These are phyloP conservation scores for Fusarium sp. DNA, from an alignment of 2,329 filamentous ascomycete genomes.

Conservation along the genomic window DNA sequence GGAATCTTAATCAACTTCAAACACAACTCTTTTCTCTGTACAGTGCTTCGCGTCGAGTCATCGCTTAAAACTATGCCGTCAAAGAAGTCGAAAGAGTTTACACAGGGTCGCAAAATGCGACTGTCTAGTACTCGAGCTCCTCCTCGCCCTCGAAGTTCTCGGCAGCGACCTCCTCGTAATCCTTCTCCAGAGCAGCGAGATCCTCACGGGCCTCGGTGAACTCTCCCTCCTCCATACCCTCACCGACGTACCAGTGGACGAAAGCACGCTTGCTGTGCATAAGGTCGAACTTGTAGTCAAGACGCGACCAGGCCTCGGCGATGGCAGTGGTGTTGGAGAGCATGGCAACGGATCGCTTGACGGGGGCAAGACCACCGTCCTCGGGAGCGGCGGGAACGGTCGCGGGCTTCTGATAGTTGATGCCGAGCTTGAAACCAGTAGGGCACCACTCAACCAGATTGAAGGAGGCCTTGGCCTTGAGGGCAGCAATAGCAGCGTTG, in stretches of 20 bases:
- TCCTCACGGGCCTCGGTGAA: conserved; percentile 90
- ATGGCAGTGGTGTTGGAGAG: conserved; percentile 81
- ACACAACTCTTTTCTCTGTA: conserved; percentile 39
- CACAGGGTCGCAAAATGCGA: conserved; percentile 25
- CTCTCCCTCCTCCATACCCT: conserved; percentile 93
- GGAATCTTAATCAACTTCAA: conserved; percentile 47
- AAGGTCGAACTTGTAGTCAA: conserved; percentile 80
- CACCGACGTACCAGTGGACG: conserved; percentile 84
- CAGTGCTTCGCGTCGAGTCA: conserved; percentile 27
- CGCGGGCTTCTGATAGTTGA: conserved; percentile 77
- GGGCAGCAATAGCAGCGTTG: conserved; percentile 71
- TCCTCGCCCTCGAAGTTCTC: conserved; percentile 75
- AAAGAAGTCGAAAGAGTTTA: conserved; percentile 41
- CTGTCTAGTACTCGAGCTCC: conserved; percentile 79
- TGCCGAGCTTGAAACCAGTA: conserved; percentile 79
- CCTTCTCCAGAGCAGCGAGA: conserved; percentile 84
- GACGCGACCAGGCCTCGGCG: conserved; percentile 76
- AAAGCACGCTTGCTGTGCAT: conserved; percentile 84
- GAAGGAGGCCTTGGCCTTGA: conserved; percentile 78
- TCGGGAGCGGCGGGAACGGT: conserved; percentile 64
- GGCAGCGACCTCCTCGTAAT: conserved; percentile 85
- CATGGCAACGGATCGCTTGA: conserved; percentile 75
- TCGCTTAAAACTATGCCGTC: conserved; percentile 29
- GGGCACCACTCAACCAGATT: conserved; percentile 82
- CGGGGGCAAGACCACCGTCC: conserved; percentile 69